Base-by-base conservation (phyloP, 2,329 filamentous ascomycete genomes). In the Colletotrichum gloeosporioides region DNA sequence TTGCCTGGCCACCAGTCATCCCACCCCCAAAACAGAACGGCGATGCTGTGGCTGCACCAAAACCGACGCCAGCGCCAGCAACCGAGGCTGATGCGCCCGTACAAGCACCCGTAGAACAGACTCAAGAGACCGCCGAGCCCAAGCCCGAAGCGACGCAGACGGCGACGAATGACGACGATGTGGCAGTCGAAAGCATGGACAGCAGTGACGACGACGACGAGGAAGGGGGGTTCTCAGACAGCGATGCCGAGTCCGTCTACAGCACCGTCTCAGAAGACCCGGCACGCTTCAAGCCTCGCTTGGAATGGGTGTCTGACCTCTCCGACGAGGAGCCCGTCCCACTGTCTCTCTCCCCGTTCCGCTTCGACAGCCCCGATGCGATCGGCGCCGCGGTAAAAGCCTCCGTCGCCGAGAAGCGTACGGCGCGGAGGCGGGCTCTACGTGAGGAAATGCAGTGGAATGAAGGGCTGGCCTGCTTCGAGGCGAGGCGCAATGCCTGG, bases 401-500 rank as follows among this genome's bases (percentile, higher is more conserved):
- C 8, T 84, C 85, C 3, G 82, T 87, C 6, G 82, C 88, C 6
- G 88, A 89, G 61, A 89, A 89, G 73, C 90, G 89, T 76, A 88
- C 91, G 44, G 90, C 88, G 77, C 88, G 91, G 57, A 88, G 92
- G 71, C 90, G 88, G 79, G 90, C 88, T 65, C 82, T 91, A 66
- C 89, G 91, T 77, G 91, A 92, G 72, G 93, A 95, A 86, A 90
- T 92, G 86, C 83, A 87, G 34, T 98, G 94, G 93, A 99, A 98
- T 80, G 88, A 93, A 49, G 96, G 96, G 0, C 83, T 98, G 73
- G 90, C 92, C n/a, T 94, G 94, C 82, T 99, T 95, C 85, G 91
- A 93, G 75, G 91, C 93, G 34, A 89, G 95, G 75, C 90, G 96
- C 65, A 92, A 98, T 85, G 93, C 92, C 8, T 99, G 96, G 96